Evolutionary conservation across 495 filamentous ascomycete genomes (phyloP), one percentile per base, ranked within the genome.

Genomic region (Cercophora sp.): DNA sequence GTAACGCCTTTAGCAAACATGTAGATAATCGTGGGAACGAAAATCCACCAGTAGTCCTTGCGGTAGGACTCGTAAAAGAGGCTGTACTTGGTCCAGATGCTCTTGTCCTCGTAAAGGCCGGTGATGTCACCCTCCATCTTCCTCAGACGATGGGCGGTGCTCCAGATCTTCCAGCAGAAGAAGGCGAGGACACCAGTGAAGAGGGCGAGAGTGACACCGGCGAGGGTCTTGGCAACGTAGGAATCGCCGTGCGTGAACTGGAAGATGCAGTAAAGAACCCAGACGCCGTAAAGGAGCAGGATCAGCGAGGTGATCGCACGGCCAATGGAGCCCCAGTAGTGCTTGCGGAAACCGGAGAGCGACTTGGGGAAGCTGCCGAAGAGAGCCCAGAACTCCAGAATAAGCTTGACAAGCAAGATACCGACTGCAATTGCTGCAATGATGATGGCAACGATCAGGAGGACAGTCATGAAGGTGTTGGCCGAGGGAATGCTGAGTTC

Each of bases 21-120:
- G 75, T 97, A 98, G 48, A 93, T 43, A 68, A 98, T 96, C 39
- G 79, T 76, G 5, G 93, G 93, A 10, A 98, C 79, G 66, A 98
- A 98, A 8, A 96, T 65, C 91, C 91, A 96, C 92, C 92, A 98
- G 71, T 89, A 94, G 57, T 85, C 83, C 62, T 84, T 86, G 68
- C 91, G 89, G 71, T 93, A 96, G 57, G 84, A 86, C 59, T 98
- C 93, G 70, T 98, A 98, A 76, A 98, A 98, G 27, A 96, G 74
- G 61, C 87, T 94, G 76, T 98, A 98, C 69, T 91, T 94, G 59
- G 87, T 77, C 92, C 94, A 96, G 42, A 85, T 87, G 48, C 86
- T 82, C 74, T 91, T 93, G 65, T 96, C 81, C 42, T 96, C 89
- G 66, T 87, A 98, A 8, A 98, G 73, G 1, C 73, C 78, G 11